phyloP scores from a whole-genome alignment of 1,284 basidiomycete genomes.

The Thelephora terrestris region DNA sequence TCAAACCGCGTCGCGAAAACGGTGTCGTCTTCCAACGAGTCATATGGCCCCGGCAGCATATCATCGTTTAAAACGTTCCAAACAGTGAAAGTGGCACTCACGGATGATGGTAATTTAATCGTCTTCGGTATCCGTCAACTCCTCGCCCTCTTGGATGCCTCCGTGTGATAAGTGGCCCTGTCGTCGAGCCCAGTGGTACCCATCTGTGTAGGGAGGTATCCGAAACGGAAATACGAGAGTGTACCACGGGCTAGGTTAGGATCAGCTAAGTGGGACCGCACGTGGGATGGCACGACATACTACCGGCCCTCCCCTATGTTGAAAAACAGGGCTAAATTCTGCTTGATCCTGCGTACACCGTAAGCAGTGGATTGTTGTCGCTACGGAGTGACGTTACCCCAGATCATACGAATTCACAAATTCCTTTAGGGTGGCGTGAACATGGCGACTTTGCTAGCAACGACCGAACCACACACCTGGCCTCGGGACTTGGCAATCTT shows the following conservation, averaged over 20 bases:
- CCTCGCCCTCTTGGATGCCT: conserved; percentile 55
- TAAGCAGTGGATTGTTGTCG: neutral
- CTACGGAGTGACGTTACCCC: conserved; percentile 38
- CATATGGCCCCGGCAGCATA: conserved; percentile 70
- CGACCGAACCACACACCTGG: conserved; percentile 39
- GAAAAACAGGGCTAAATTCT: conserved; percentile 83
- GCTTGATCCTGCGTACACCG: conserved; percentile 29
- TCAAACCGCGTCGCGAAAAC: conserved; percentile 38
- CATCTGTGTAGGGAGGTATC: conserved; percentile 78
- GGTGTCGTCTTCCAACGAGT: conserved; percentile 37
- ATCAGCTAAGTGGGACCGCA: conserved; percentile 2
- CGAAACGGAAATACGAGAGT: conserved; percentile 79
- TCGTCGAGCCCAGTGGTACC: conserved; percentile 70
- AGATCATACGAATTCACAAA: conserved; percentile 93
- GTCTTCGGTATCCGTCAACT: conserved; percentile 64
- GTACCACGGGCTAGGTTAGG: conserved; percentile 44
- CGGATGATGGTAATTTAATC: conserved; percentile 19
- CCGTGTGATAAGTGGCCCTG: conserved; percentile 50
- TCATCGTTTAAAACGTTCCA: conserved; percentile 35
- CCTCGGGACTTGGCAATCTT: conserved; percentile 60
- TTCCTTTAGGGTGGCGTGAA: conserved; percentile 26
- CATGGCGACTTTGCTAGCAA: neutral
- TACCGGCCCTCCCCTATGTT: conserved; percentile 76
- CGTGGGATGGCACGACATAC: conserved; percentile 37
- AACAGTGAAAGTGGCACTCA: conserved; percentile 15